A percentile compares a stretch with the other conserved stretches of the same genome.
Evolutionary conservation across 2,329 filamentous ascomycete species (phyloP).

Genomic region (Escovopsis sp.): DNA sequence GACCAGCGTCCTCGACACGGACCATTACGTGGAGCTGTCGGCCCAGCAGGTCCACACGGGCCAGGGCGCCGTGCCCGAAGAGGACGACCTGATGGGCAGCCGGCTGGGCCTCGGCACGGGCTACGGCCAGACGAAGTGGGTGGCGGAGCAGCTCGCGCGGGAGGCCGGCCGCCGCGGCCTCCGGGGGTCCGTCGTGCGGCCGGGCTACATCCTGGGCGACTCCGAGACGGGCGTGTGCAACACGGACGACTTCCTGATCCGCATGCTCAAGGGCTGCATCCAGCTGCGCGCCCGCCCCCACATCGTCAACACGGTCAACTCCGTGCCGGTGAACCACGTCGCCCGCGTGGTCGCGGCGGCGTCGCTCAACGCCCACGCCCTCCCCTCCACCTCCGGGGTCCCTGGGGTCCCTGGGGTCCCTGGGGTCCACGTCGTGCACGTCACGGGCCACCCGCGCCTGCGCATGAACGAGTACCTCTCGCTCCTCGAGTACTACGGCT

Average conservation of each 20-base stretch:
- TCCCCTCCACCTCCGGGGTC: no score
- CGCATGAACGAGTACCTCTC: conserved; percentile 64
- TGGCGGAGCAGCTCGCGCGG: conserved; percentile 49
- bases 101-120: conserved; percentile 65
- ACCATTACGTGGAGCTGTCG: conserved; percentile 65
- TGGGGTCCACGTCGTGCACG: conserved; percentile 49
- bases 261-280: conserved; percentile 74
- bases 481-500: conserved; percentile 55
- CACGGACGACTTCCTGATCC: conserved; percentile 81
- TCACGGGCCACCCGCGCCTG: conserved; percentile 65
- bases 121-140: conserved; percentile 90
- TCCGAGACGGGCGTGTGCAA: conserved; percentile 53
- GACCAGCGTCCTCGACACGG: conserved; percentile 62
- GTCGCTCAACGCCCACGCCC: conserved; percentile 47
- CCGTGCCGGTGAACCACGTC: conserved; percentile 75
- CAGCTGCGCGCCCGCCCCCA: conserved; percentile 59
- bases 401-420: no score
- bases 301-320: conserved; percentile 86
- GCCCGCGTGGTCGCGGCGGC: conserved; percentile 65
- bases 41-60: conserved; percentile 33
- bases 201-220: conserved; percentile 75
- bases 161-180: conserved; percentile 69
- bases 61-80: conserved; percentile 51
- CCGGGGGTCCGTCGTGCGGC: conserved; percentile 58
- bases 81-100: conserved; percentile 65